phyloP scores from a whole-genome alignment of 2,329 filamentous ascomycete species.

The Pseudocercospora musae region DNA sequence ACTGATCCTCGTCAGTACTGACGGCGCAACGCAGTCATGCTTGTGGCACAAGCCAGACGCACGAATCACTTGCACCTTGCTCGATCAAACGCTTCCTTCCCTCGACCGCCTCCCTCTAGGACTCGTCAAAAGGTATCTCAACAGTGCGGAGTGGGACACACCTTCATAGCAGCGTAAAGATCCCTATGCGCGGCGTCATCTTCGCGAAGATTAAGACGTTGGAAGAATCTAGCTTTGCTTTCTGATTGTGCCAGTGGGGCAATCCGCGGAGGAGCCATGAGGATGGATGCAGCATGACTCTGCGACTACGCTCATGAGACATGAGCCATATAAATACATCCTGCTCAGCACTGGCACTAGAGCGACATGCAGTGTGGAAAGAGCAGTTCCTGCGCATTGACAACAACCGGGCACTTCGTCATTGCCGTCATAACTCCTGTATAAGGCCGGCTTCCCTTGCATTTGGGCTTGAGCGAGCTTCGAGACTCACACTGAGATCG shows the following conservation, averaged over 20 bases:
- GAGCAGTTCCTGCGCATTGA: background rate
- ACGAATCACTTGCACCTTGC: slow-evolving; percentile 30
- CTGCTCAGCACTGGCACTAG: background rate
- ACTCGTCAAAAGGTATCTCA: background rate
- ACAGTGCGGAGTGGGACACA: slow-evolving; percentile 22
- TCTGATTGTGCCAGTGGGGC: slow-evolving; percentile 41
- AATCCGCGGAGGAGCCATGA: slow-evolving; percentile 28
- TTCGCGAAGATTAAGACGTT: slow-evolving; percentile 40
- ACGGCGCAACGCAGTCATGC: background rate
- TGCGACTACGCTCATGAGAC: background rate
- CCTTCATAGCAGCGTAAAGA: slow-evolving; percentile 45
- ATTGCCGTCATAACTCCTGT: background rate
- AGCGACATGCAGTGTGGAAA: background rate
- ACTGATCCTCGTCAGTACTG: slow-evolving; percentile 31
- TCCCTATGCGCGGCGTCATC: slow-evolving; percentile 32
- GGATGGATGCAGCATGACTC: slow-evolving; percentile 1
- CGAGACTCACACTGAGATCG: background rate
- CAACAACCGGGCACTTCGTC: background rate
- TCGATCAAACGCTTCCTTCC: slow-evolving; percentile 41
- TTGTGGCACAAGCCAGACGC: slow-evolving; percentile 1
- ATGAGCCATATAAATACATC: background rate
- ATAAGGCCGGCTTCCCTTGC: background rate
- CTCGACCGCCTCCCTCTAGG: slow-evolving; percentile 39
- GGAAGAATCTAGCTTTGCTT: slow-evolving; percentile 43
- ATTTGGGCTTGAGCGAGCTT: background rate